Percentiles rank a stretch among this genome's conserved stretches.
Evolutionary conservation across 2,329 filamentous ascomycete species (phyloP).

Genomic region (Bipolaris zeicola): DNA sequence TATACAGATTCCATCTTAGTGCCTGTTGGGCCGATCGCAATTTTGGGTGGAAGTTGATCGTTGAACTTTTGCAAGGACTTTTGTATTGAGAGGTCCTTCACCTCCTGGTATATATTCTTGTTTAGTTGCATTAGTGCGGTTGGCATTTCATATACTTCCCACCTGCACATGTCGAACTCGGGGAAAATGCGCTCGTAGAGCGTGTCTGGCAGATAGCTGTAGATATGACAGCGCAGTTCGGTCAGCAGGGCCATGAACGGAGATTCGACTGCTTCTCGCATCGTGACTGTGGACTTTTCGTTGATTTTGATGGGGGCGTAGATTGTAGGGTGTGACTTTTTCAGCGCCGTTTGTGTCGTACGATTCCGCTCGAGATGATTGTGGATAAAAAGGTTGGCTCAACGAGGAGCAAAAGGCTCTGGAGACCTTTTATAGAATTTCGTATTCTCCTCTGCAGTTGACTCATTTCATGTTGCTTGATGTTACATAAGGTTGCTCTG

Average conservation of each 20-base stretch:
- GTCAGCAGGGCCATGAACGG: neutral
- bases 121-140: neutral
- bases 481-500: neutral
- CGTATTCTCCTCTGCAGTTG: neutral
- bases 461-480: neutral
- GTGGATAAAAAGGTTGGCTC: neutral
- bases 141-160: neutral
- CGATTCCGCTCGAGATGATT: neutral
- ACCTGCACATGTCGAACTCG: neutral
- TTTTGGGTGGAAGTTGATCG: neutral
- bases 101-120: slow-evolving; percentile 1
- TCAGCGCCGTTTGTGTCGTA: neutral
- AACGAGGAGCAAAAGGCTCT: too few relatives aligned
- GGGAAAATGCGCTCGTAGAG: neutral
- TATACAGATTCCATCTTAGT: neutral
- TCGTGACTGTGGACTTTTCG: neutral
- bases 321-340: neutral
- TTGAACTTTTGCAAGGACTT: neutral
- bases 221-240: slow-evolving; percentile 4
- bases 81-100: neutral
- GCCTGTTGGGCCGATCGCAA: neutral
- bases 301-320: neutral
- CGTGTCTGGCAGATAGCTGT: neutral
- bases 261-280: neutral
- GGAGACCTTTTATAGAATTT: too few relatives aligned